Base-by-base conservation (phyloP, 2,329 filamentous ascomycete genomes). In the Camillea tinctor region DNA sequence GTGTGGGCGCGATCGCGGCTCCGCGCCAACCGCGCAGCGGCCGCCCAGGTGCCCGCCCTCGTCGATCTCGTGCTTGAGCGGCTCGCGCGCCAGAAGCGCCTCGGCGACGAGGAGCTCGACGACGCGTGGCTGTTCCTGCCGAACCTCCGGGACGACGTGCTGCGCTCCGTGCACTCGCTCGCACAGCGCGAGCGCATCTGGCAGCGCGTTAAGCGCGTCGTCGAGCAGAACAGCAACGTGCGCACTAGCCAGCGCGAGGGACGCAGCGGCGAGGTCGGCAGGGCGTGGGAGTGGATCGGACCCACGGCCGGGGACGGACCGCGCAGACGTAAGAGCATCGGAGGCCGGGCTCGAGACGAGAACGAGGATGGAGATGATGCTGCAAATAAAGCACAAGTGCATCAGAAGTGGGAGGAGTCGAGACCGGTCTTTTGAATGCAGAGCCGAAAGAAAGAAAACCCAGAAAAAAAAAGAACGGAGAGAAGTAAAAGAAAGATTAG, bases 221-320 rank as follows among this genome's bases (percentile, higher is more conserved):
- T 99, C 0, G 95, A 99, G 76, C 88, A 88, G 75, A 99, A 99
- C 74, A 90, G 91, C 61, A 99, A 99, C 71, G 90, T 99, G 17
- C 85, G 95, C 50, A 91, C 84, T 0, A 80, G 84, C 77, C 76
- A 93, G 83, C 78, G 93, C 80, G 79, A 90, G 83, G 76, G 88
- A 52, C 77, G 81, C 56, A 88, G 82, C 66, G 87, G 87, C 36
- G 87, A 89, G 70, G 82, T 90, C 26, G 85, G 85, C 24, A 79
- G 86, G 24, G 87, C 86, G 1, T 89, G 87, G 87, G 87, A 89
- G 71, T 89, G 87, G 87, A 88, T 89, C 63, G 87, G 87, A 1
- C 84, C 85, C 15, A 77, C 81, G 19, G 74, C 78, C 19, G 80
- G 79, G 19, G 78, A 79, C 36, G 75, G 72, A 30, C 74, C 73